phyloP scores from a whole-genome alignment of 768 basidiomycete species.

The Suillus brevipes region DNA sequence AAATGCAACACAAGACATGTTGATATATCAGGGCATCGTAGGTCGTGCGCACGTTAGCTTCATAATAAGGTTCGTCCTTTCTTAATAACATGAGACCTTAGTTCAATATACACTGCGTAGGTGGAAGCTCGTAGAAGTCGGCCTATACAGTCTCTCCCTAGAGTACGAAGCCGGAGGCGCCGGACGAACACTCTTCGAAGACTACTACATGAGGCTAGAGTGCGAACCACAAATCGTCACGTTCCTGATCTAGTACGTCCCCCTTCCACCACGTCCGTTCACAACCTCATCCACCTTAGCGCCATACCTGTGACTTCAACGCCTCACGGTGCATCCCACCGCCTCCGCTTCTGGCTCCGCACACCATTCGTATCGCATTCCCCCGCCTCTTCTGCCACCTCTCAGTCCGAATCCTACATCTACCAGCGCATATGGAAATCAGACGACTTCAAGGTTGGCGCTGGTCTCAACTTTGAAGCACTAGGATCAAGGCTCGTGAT shows the following conservation, averaged over 20 bases:
- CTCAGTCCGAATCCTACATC: slow-evolving; percentile 50
- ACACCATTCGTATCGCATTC: slow-evolving; percentile 37
- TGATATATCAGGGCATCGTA: slow-evolving; percentile 55
- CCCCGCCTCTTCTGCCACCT: slow-evolving; percentile 31
- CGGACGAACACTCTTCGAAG: slow-evolving; percentile 53
- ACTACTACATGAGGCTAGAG: slow-evolving; percentile 52
- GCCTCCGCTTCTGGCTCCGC: slow-evolving; percentile 64
- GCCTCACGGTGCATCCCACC: slow-evolving; percentile 59
- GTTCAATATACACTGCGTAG: slow-evolving; percentile 30
- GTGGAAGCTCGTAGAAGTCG: slow-evolving; percentile 47
- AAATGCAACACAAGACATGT: slow-evolving; percentile 41
- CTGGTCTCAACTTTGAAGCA: slow-evolving; percentile 52
- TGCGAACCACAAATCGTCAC: slow-evolving; percentile 52
- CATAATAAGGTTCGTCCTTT: slow-evolving; percentile 45
- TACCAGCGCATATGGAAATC: slow-evolving; percentile 69
- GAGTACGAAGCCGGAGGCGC: slow-evolving; percentile 69
- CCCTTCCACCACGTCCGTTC: background rate
- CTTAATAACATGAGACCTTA: background rate
- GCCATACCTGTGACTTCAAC: slow-evolving; percentile 54
- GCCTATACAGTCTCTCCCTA: slow-evolving; percentile 53
- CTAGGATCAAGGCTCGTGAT: slow-evolving; percentile 52
- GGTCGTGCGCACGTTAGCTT: slow-evolving; percentile 60
- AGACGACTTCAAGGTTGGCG: slow-evolving; percentile 62
- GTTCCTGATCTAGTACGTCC: slow-evolving; percentile 62
- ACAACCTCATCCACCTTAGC: slow-evolving; percentile 31